phyloP scores from a whole-genome alignment of 2,329 filamentous ascomycete genomes.

The Ophiocordyceps camponoti-floridani region DNA sequence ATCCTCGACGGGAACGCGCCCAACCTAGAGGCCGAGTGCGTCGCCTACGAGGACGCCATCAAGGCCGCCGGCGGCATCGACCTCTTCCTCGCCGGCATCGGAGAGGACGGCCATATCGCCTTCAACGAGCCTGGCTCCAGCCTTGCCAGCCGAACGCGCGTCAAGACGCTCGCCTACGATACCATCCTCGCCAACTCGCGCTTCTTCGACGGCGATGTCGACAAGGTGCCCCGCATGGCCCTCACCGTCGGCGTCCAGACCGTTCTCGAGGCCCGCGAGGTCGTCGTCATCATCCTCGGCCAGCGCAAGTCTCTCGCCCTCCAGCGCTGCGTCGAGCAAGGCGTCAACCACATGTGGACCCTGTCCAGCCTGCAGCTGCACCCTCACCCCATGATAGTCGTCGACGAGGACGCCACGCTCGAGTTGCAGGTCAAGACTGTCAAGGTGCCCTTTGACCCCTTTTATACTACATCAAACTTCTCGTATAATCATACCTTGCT shows the following conservation, averaged over 20 bases:
- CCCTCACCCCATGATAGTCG: slow-evolving; percentile 64
- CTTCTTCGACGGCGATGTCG: slow-evolving; percentile 62
- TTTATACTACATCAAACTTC: neutral
- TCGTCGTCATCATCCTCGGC: slow-evolving; percentile 68
- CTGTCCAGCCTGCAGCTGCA: slow-evolving; percentile 67
- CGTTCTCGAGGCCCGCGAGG: slow-evolving; percentile 62
- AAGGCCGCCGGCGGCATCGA: slow-evolving; percentile 61
- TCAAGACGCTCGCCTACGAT: slow-evolving; percentile 77
- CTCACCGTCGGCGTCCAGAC: slow-evolving; percentile 75
- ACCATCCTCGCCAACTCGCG: slow-evolving; percentile 73
- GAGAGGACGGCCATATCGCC: slow-evolving; percentile 73
- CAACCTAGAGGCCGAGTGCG: slow-evolving; percentile 60
- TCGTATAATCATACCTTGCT: neutral
- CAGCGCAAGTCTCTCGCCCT: slow-evolving; percentile 66
- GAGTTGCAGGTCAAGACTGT: slow-evolving; percentile 61
- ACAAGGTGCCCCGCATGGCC: slow-evolving; percentile 62
- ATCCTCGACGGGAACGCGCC: slow-evolving; percentile 67
- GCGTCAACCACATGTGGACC: slow-evolving; percentile 84
- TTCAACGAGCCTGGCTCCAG: slow-evolving; percentile 83
- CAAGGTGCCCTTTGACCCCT: slow-evolving; percentile 21
- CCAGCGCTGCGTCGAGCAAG: slow-evolving; percentile 64
- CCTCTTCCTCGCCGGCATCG: slow-evolving; percentile 71
- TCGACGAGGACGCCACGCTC: slow-evolving; percentile 62
- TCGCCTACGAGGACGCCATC: slow-evolving; percentile 65
- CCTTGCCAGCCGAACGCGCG: slow-evolving; percentile 57